These are phyloP conservation scores for Penicillium goetzii DNA, from an alignment of 495 filamentous ascomycete species.

Conservation along the genomic window DNA sequence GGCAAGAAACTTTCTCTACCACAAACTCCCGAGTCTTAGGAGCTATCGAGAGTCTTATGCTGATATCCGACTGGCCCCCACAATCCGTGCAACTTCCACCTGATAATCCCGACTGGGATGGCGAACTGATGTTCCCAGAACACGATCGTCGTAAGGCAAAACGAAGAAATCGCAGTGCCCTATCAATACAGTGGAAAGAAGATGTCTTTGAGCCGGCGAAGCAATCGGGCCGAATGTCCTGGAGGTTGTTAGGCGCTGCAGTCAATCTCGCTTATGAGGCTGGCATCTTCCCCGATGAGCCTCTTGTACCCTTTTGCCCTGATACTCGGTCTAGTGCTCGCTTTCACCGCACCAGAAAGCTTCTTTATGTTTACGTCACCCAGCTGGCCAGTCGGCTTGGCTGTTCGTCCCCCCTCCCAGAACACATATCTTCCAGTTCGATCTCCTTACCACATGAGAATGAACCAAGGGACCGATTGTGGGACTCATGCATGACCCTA, in stretches of 20 bases:
- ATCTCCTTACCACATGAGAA: background rate
- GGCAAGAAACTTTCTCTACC: too few relatives aligned
- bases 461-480: background rate
- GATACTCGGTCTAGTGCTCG: background rate
- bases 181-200: background rate
- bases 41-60: background rate
- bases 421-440: background rate
- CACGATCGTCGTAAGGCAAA: background rate
- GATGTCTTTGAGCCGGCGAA: background rate
- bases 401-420: background rate
- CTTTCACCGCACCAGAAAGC: background rate
- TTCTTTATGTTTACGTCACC: background rate
- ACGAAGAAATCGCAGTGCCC: background rate
- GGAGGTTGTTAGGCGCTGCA: background rate
- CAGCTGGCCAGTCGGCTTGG: background rate
- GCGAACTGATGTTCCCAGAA: background rate
- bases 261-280: background rate
- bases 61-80: conserved; percentile 2
- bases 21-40: background rate
- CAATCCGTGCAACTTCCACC: background rate
- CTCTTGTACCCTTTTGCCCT: background rate
- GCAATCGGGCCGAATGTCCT: background rate
- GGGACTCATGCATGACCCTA: background rate
- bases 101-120: background rate
- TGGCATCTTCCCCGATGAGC: background rate